Base-by-base conservation (phyloP, 495 filamentous ascomycete genomes). In the Aspergillus haitiensis region DNA sequence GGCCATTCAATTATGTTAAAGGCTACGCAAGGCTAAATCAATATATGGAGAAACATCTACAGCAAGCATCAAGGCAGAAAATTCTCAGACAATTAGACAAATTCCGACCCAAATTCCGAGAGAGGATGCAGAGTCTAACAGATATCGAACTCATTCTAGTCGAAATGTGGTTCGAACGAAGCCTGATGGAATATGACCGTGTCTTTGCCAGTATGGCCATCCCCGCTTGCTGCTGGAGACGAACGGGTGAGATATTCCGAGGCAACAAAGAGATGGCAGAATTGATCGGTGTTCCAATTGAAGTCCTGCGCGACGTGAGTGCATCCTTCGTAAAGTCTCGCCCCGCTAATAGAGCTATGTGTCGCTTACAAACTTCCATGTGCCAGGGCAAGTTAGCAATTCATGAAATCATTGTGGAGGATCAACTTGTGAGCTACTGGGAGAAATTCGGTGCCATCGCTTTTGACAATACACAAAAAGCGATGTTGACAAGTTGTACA, bases 251-350 rank as follows among this genome's bases (percentile, higher is more conserved):
- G 73, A 98, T 99, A 47, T 97, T 97, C 70, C 85, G 95, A 59
- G 94, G 93, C 3, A 99, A 99, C 70, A 96, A 93, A 65, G 94
- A 98, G 71, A 98, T 99, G 93, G 95, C 94, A 27, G 91, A 97
- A 71, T 81, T 99, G 45, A 94, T 99, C 56, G 87, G 91, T 64
- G 91, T 97, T 56, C 91, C 92, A 1, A 91, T 97, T 65, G 93
- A 97, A 66, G 86, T 83, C 60, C 76, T 99, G 61, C 81, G 92
- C 80, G 95, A 97, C 74, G 93, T 96, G 79, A 75, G 90, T 81
- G 8, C 6, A 10, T 5, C 32, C 7, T 10, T 9, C 4, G 32
- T 4, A 7, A 31, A 18, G 7, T 15, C 32, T 21, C 7, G 1
- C 7, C 32, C 5, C 42, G 7, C 40, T 6, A 6, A 6, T 13